A percentile compares a stretch with the other conserved stretches of the same genome.
These are phyloP conservation scores for Nothophytophthora sp. DNA, from an alignment of 352 stramenopile species.

Conservation along the genomic window DNA sequence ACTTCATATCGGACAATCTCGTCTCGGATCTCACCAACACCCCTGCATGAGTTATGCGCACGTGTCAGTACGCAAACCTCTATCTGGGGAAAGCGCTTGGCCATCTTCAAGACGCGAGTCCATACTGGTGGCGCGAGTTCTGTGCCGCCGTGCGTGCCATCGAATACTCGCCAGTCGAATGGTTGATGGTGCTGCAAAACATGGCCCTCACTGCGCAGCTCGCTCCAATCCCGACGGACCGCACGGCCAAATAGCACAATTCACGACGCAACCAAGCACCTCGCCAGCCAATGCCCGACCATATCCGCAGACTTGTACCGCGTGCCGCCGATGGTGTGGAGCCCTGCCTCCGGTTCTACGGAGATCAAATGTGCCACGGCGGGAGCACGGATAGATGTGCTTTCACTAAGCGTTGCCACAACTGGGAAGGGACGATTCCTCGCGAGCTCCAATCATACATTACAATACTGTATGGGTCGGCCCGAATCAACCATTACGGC, in stretches of 20 bases:
- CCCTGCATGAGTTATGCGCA: not conserved
- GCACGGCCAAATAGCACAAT: too few relatives aligned
- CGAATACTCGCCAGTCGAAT: not conserved
- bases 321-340: not conserved
- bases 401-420: not conserved
- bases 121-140: slow-evolving; percentile 1
- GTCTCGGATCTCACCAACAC: too few relatives aligned
- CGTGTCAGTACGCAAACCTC: slow-evolving; percentile 1
- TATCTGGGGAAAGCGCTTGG: slow-evolving; percentile 1
- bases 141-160: not conserved
- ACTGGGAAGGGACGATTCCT: not conserved
- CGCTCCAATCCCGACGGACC: not conserved
- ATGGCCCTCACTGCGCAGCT: too few relatives aligned
- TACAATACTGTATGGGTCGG: not conserved
- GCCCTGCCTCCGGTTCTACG: not conserved
- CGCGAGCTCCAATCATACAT: not conserved
- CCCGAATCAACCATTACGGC: not conserved
- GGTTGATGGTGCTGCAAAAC: not conserved
- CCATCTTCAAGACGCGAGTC: not conserved
- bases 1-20: too few relatives aligned
- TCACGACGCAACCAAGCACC: too few relatives aligned
- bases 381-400: too few relatives aligned
- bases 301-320: not conserved
- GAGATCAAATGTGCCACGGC: too few relatives aligned
- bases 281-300: not conserved